Conservation (phyloP, 2,329 filamentous ascomycete genomes). For the Ophiostoma tasmaniense region DNA sequence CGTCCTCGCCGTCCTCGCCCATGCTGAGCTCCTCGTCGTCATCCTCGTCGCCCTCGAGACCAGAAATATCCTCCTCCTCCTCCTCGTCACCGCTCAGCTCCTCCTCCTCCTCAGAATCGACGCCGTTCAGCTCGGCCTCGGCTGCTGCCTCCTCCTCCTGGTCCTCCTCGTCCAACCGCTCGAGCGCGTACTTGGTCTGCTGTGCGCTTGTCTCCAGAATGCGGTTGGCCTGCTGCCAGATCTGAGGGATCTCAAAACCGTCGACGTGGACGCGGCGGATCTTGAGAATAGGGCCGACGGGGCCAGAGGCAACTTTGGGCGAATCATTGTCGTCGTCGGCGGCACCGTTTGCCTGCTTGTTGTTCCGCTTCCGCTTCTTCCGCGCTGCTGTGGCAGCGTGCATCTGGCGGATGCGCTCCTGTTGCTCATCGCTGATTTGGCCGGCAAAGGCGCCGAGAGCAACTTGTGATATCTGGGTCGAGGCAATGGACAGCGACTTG, state of each 20-base stretch:
- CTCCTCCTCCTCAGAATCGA: conserved; percentile 21
- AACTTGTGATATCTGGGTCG: conserved; percentile 67
- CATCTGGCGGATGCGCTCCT: conserved; percentile 47
- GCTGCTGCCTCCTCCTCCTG: conserved; percentile 28
- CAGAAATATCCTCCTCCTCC: conserved; percentile 24
- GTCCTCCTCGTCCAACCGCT: conserved; percentile 39
- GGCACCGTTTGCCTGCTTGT: neutral
- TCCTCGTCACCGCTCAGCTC: conserved; percentile 24
- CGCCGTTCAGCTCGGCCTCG: conserved; percentile 27
- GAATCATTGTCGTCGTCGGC: conserved; percentile 30
- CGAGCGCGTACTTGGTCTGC: conserved; percentile 39
- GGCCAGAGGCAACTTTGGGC: conserved; percentile 66
- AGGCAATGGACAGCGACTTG: conserved; percentile 55
- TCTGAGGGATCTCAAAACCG: conserved; percentile 78
- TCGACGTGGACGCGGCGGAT: conserved; percentile 76
- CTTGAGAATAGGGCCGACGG: conserved; percentile 52
- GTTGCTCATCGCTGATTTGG: conserved; percentile 65
- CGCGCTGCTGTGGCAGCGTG: conserved; percentile 40
- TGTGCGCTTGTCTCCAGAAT: conserved; percentile 56
- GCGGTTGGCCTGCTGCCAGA: conserved; percentile 87
- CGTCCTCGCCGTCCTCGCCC: conserved; percentile 22
- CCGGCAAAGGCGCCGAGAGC: conserved; percentile 71
- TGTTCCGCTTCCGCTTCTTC: conserved; percentile 63
- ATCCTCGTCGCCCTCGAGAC: conserved; percentile 16
- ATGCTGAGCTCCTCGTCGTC: conserved; percentile 24